Evolutionary conservation across 495 filamentous ascomycete species (phyloP).

Genomic region (Daldinia vernicosa): DNA sequence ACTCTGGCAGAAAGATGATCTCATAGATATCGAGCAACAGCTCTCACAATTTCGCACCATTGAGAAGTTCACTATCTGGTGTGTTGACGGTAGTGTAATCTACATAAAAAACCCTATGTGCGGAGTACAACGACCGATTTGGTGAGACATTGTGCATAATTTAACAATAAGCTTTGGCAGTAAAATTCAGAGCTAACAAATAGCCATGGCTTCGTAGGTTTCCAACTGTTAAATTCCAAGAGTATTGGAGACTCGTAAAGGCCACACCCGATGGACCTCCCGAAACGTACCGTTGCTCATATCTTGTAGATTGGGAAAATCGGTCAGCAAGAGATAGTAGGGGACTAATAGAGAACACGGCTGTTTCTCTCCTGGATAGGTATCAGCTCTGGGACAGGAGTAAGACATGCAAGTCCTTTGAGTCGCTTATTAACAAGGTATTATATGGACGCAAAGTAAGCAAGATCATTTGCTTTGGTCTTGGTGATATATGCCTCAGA

Average conservation of each 20-base stretch:
- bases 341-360: slow-evolving; percentile 46
- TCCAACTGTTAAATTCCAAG: background rate
- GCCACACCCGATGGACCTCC: slow-evolving; percentile 28
- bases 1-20: background rate
- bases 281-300: slow-evolving; percentile 51
- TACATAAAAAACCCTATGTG: background rate
- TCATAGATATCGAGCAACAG: background rate
- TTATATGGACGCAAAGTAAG: slow-evolving; percentile 46
- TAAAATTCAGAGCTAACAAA: no score
- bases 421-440: slow-evolving; percentile 43
- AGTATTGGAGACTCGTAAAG: background rate
- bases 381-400: slow-evolving; percentile 15
- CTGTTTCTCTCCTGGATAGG: no score
- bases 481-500: slow-evolving; percentile 47
- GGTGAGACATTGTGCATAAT: background rate
- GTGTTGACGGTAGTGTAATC: background rate
- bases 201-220: background rate
- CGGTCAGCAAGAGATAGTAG: slow-evolving; percentile 47
- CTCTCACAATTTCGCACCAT: background rate
- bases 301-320: slow-evolving; percentile 52
- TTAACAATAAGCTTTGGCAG: no score
- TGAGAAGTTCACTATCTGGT: background rate
- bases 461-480: slow-evolving; percentile 53
- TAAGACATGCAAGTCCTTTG: slow-evolving; percentile 3
- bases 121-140: background rate